Evolutionary conservation across 176 grass and related monocot species (phyloP).

Genomic region (Carex littledalei): DNA sequence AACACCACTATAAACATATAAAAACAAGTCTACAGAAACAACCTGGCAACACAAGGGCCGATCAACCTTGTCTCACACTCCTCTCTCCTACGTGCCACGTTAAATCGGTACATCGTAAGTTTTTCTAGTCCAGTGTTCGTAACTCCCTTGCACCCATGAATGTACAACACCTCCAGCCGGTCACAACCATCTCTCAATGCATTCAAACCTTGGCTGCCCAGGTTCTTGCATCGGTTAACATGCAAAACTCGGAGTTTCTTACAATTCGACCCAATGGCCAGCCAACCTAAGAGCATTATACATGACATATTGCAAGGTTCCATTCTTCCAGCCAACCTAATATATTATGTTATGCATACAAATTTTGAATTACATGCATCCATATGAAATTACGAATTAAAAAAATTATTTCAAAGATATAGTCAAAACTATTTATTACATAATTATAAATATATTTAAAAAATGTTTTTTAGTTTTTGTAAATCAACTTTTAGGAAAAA

Average conservation of each 20-base stretch:
- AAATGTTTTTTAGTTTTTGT: too few relatives aligned
- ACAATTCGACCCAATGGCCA: conserved; percentile 52
- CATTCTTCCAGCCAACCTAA: conserved; percentile 80
- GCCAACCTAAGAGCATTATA: conserved; percentile 57
- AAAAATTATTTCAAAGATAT: too few relatives aligned
- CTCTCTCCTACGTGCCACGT: conserved; percentile 46
- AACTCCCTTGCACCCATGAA: conserved; percentile 49
- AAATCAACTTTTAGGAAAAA: too few relatives aligned
- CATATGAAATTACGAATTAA: too few relatives aligned
- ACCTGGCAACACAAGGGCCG: conserved; percentile 52
- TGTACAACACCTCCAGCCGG: conserved; percentile 48
- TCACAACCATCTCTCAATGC: conserved; percentile 49
- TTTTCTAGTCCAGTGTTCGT: conserved; percentile 41
- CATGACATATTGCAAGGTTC: conserved; percentile 72
- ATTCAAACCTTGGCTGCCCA: conserved; percentile 53
- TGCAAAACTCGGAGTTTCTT: conserved; percentile 63
- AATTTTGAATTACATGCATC: too few relatives aligned
- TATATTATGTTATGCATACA: too few relatives aligned
- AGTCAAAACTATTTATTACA: too few relatives aligned
- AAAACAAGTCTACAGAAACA: conserved; percentile 36
- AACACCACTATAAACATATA: not conserved
- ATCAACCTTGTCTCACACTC: conserved; percentile 41
- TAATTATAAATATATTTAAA: too few relatives aligned
- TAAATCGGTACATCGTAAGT: conserved; percentile 54
- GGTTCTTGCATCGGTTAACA: conserved; percentile 63